A percentile compares a stretch with the other conserved stretches of the same genome.
These are phyloP conservation scores for Blastobotrys muscicola DNA, from an alignment of 805 yeast genomes.

Conservation along the genomic window DNA sequence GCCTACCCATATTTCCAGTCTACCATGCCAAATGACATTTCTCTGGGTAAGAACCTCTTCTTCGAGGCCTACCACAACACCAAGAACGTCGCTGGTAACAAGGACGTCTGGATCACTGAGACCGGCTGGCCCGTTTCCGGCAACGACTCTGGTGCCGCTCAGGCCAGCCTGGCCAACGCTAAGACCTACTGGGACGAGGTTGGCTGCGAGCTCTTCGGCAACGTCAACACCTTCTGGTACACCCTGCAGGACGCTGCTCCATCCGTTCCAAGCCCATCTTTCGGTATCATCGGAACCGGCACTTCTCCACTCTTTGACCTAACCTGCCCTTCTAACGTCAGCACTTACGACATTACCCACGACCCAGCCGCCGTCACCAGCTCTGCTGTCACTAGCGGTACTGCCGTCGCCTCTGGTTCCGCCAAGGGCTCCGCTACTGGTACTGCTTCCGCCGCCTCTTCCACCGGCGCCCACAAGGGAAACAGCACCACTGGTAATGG, in stretches of 20 bases:
- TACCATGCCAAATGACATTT: conserved; percentile 66
- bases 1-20: conserved; percentile 94
- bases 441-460: conserved; percentile 5
- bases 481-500: conserved; percentile 16
- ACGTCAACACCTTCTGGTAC: conserved; percentile 17
- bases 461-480: conserved; percentile 12
- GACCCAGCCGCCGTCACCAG: conserved; percentile 5
- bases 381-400: conserved; percentile 3
- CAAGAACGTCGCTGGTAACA: conserved; percentile 66
- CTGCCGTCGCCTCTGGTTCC: conserved; percentile 3
- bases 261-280: conserved; percentile 12
- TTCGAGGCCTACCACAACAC: conserved; percentile 60
- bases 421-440: conserved; percentile 9
- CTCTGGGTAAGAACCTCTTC: conserved; percentile 84
- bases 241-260: conserved; percentile 13
- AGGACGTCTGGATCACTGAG: conserved; percentile 83
- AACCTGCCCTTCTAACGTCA: conserved; percentile 9
- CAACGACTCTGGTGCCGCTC: conserved; percentile 48
- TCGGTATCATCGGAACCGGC: conserved; percentile 13
- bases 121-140: conserved; percentile 91
- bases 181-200: conserved; percentile 66
- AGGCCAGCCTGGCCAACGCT: conserved; percentile 57
- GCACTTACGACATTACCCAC: conserved; percentile 6
- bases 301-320: conserved; percentile 12
- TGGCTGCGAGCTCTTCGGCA: conserved; percentile 42